Percentiles rank a stretch among this genome's conserved stretches.
Evolutionary conservation across 1,284 basidiomycete species (phyloP).

Genomic region (Cutaneotrichosporon arboriforme): DNA sequence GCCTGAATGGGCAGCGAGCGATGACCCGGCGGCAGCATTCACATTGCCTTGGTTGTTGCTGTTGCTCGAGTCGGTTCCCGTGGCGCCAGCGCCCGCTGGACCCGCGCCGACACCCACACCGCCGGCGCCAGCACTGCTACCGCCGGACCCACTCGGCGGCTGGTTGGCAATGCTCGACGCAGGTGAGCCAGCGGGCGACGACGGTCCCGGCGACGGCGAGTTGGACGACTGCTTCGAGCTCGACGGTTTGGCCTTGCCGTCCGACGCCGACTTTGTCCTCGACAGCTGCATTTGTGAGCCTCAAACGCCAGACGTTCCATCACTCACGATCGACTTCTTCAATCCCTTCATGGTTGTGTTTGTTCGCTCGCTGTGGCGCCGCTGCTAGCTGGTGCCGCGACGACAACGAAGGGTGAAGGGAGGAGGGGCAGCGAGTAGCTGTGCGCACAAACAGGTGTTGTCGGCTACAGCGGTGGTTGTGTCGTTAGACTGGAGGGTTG

Average conservation of each 20-base stretch:
- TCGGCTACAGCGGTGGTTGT: too few species aligned
- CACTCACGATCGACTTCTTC: constrained; percentile 73
- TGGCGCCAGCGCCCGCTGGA: not conserved
- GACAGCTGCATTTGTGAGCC: constrained; percentile 20
- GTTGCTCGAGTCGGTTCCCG: not conserved
- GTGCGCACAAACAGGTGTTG: too few species aligned
- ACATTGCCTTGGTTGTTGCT: not conserved
- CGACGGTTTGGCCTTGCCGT: constrained; percentile 43
- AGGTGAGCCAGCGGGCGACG: constrained; percentile 19
- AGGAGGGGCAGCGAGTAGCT: too few species aligned
- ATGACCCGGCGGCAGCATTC: constrained; percentile 9
- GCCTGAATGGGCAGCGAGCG: constrained; percentile 22
- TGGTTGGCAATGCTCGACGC: constrained; percentile 11
- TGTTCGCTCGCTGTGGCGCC: too few species aligned
- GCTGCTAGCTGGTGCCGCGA: not conserved
- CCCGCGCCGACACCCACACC: not conserved
- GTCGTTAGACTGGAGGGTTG: too few species aligned
- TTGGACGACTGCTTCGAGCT: constrained; percentile 49
- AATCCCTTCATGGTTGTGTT: constrained; percentile 63
- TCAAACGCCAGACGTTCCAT: not conserved
- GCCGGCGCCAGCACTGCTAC: constrained; percentile 19
- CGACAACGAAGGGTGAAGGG: too few species aligned
- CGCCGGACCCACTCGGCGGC: constrained; percentile 48
- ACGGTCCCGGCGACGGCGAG: constrained; percentile 24
- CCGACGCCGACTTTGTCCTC: constrained; percentile 37